phyloP scores from a whole-genome alignment of 305 asterid species.

The Striga hermonthica region DNA sequence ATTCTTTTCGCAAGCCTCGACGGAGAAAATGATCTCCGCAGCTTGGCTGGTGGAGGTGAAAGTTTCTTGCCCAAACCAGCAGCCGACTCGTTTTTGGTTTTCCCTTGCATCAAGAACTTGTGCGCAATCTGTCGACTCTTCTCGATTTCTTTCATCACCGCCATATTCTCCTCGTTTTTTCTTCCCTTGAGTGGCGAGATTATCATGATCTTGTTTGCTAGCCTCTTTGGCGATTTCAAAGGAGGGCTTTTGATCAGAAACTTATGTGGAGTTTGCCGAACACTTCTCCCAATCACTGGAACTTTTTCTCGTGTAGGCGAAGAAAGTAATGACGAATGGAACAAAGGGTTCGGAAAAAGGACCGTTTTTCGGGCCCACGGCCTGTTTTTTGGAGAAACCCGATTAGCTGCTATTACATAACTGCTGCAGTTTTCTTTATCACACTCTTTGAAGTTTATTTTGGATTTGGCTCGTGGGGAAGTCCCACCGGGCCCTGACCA shows the following conservation, averaged over 20 bases:
- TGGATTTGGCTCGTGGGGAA: conserved; percentile 47
- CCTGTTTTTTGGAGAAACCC: conserved; percentile 75
- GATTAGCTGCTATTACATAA: conserved; percentile 47
- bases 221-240: conserved; percentile 34
- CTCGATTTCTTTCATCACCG: conserved; percentile 31
- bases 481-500: conserved; percentile 30
- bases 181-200: neutral
- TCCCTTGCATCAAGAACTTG: conserved; percentile 73
- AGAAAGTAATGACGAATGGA: conserved; percentile 60
- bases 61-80: conserved; percentile 43
- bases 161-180: neutral
- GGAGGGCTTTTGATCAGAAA: conserved; percentile 69
- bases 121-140: conserved; percentile 49
- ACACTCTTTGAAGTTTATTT: conserved; percentile 68
- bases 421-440: conserved; percentile 63
- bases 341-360: conserved; percentile 74
- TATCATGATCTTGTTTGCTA: neutral
- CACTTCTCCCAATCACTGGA: conserved; percentile 40
- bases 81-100: conserved; percentile 31
- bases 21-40: conserved; percentile 42
- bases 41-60: conserved; percentile 23
- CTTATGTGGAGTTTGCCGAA: conserved; percentile 56
- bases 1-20: conserved; percentile 39
- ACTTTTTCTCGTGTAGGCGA: conserved; percentile 59
- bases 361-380: conserved; percentile 88